A percentile compares a stretch with the other conserved stretches of the same genome.
phyloP scores from a whole-genome alignment of 164 flowering plant genomes.

The Stephania japonica region DNA sequence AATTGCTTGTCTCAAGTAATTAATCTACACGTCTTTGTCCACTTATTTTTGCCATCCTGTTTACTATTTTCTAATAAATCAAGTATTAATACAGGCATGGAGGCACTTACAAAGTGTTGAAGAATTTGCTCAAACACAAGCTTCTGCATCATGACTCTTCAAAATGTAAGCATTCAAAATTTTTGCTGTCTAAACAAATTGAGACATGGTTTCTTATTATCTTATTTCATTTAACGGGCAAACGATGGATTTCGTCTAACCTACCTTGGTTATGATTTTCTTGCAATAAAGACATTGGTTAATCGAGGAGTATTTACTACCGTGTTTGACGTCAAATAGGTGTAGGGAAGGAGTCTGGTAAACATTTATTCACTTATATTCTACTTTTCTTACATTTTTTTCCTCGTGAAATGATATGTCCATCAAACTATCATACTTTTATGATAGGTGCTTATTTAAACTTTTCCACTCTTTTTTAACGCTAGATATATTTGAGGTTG shows the following conservation, averaged over 20 bases:
- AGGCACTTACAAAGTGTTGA: constrained; percentile 90
- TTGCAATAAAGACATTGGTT: constrained; percentile 85
- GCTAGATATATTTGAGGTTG: constrained; percentile 93
- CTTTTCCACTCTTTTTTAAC: not conserved
- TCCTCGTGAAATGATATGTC: not conserved
- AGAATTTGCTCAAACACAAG: constrained; percentile 88
- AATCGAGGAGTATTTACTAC: constrained; percentile 75
- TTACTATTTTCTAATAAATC: not conserved
- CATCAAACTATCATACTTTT: not conserved
- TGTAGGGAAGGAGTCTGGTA: constrained; percentile 94
- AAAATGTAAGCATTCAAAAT: constrained; percentile 48
- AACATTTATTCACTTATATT: constrained; percentile 4
- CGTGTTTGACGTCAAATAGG: constrained; percentile 92
- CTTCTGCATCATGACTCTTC: constrained; percentile 90
- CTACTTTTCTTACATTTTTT: not conserved
- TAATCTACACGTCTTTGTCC: not conserved
- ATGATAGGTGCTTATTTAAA: not conserved
- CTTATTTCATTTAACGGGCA: constrained; percentile 20
- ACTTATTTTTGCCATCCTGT: not conserved
- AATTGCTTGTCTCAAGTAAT: constrained; percentile 82
- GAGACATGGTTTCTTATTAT: not conserved
- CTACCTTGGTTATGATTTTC: constrained; percentile 92
- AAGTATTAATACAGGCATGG: constrained; percentile 54
- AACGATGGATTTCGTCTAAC: constrained; percentile 95
- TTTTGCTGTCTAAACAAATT: not conserved